Evolutionary conservation across 495 filamentous ascomycete species (phyloP).

Genomic region (Hypoxylon cercidicola): DNA sequence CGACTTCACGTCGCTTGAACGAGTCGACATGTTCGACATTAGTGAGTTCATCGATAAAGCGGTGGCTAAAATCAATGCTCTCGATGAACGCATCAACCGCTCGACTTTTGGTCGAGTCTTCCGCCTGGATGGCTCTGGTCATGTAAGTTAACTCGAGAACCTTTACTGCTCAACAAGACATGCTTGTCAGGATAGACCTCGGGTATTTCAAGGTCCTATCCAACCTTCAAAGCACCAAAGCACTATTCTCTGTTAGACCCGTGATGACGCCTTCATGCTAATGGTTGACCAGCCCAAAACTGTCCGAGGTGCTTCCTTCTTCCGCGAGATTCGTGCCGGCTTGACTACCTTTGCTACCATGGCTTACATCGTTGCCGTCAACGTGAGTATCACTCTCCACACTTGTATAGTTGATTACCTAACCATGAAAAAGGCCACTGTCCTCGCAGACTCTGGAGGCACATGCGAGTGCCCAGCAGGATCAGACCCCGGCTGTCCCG

Average conservation of each 20-base stretch:
- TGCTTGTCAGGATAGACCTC: conserved; percentile 9
- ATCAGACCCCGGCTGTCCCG: conserved; percentile 60
- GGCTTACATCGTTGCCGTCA: conserved; percentile 79
- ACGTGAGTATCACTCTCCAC: conserved; percentile 48
- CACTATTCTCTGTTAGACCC: not conserved
- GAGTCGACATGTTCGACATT: conserved; percentile 24
- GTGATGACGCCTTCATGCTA: conserved; percentile 7
- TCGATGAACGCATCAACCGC: conserved; percentile 51
- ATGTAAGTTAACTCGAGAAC: conserved; percentile 58
- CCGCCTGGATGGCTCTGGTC: conserved; percentile 74
- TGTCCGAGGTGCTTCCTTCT: conserved; percentile 68
- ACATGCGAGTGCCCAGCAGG: conserved; percentile 72
- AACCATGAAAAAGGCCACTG: conserved; percentile 52
- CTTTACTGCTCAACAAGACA: not conserved
- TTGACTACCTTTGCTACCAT: conserved; percentile 87
- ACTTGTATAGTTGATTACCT: conserved; percentile 49
- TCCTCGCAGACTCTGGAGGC: conserved; percentile 72
- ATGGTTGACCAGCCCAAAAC: conserved; percentile 64
- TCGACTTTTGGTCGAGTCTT: conserved; percentile 75
- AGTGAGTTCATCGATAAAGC: conserved; percentile 20
- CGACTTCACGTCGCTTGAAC: conserved; percentile 11
- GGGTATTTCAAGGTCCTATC: conserved; percentile 1
- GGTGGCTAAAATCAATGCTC: conserved; percentile 24
- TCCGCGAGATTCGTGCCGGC: conserved; percentile 81
- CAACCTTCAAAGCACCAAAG: not conserved